Base-by-base conservation (phyloP, 768 basidiomycete species). In the Trametes gibbosa region DNA sequence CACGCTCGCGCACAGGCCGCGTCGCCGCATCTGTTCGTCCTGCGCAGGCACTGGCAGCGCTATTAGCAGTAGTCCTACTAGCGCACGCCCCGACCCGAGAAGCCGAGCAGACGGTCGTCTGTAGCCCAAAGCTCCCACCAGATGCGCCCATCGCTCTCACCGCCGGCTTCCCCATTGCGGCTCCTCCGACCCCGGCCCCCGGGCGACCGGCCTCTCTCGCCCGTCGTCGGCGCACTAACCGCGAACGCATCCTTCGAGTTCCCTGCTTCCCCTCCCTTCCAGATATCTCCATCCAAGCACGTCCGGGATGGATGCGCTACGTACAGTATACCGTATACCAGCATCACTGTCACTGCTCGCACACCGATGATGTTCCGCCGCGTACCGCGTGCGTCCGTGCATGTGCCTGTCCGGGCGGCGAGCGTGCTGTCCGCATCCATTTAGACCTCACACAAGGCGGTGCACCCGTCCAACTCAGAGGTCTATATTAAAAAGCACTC, bases 81-180 rank as follows among this genome's bases (percentile, higher is more conserved):
- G 21, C 5, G 6, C 5, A 14, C 24, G 19, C 25, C 12, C 46
- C 9, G 3, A 48, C 24, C 46, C 46, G 47, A 49, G 55, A 56
- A 56, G 37, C 55, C 55, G 55, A 42, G 34, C 34, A 5, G 47
- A 14, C 13, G n/a, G n/a, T n/a, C n/a, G n/a, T n/a, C n/a, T n/a
- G n/a, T n/a, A n/a, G n/a, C n/a, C n/a, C n/a, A n/a, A n/a, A n/a
- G n/a, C 52, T 50, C 58, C 39, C 58, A 42, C 12, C 41, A 50
- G 45, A 53, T 48, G n/a, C 25, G 25, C 45, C 12, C 35, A 35
- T 24, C 39, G 43, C 42, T 43, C 42, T 25, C 52, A 27, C 60
- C 60, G 60, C 60, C 60, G 60, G 60, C 60, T 52, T 47, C 54
- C 48, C 43, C n/a, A n/a, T n/a, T n/a, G n/a, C n/a, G n/a, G n/a